Evolutionary conservation across 129 eudicot species (phyloP), one percentile per base, ranked within the genome.

Genomic region (Erigeron canadensis): DNA sequence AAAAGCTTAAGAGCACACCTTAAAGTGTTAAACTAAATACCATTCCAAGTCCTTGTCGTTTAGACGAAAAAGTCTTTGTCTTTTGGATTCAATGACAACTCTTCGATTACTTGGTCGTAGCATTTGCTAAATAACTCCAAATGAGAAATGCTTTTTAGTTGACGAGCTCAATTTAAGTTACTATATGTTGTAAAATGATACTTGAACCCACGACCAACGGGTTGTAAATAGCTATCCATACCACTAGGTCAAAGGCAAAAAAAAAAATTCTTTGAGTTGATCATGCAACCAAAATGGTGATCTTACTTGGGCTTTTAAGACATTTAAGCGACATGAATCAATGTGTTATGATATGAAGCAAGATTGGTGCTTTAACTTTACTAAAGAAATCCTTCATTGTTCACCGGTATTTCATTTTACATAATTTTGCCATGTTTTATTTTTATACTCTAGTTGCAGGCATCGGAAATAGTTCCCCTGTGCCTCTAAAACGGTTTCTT

Each of bases 361-460:
- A 41, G 57, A 18, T 47, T 47, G 3, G n/a, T 46, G 53, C 1
- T 12, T 47, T 10, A 6, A 9, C n/a, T 46, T 9, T 28, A 0
- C 2, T 28, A 28, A 28, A 28, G 1, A 28, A 28, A 28, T 28
- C 34, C 34, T 28, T 0, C 34, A 28, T 28, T 28, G 34, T 28
- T 28, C 34, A 28, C 34, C 1, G 34, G 34, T 28, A 28, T 23
- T 12, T 23, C 45, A 5, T 46, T 40, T 75, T 34, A 22, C 18
- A 37, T 42, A 7, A 8, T 10, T 65, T 44, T 43, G 11, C 53
- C 22, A 75, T 17, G 21, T 62, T 34, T 61, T 13, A 22, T 5
- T 15, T 64, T n/a, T 61, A 21, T 45, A 64, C 67, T 46, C 7
- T 55, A 43, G 17, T 75, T 77, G 46, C 79, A 86, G 91, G 81